Evolutionary conservation across 768 basidiomycete species (phyloP).

Genomic region (Pleurotus salmoneostramineus): DNA sequence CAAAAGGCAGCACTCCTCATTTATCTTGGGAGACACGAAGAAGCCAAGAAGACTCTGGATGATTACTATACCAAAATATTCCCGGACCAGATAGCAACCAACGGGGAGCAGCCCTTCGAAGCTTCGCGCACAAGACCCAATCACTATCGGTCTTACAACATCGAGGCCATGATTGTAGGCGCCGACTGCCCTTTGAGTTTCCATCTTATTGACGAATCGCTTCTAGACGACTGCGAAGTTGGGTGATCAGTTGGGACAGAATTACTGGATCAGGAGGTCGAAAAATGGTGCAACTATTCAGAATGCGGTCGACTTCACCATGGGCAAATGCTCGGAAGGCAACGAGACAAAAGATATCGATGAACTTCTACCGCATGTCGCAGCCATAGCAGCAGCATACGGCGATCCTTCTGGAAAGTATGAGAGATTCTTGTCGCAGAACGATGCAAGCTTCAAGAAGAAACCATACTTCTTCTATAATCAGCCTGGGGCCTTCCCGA

Average conservation of each 20-base stretch:
- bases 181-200: neutral
- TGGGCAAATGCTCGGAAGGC: slow-evolving; percentile 34
- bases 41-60: slow-evolving; percentile 33
- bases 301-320: slow-evolving; percentile 44
- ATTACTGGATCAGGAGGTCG: slow-evolving; percentile 44
- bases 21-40: slow-evolving; percentile 32
- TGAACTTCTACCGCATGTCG: slow-evolving; percentile 46
- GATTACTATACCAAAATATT: slow-evolving; percentile 39
- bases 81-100: slow-evolving; percentile 42
- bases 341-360: slow-evolving; percentile 24
- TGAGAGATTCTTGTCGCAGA: slow-evolving; percentile 33
- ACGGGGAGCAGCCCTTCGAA: slow-evolving; percentile 58
- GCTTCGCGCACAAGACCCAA: slow-evolving; percentile 48
- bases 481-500: slow-evolving; percentile 35
- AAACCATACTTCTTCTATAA: slow-evolving; percentile 46
- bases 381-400: slow-evolving; percentile 46
- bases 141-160: slow-evolving; percentile 57
- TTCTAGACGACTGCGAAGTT: slow-evolving; percentile 48
- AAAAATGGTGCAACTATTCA: slow-evolving; percentile 50
- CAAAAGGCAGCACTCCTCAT: slow-evolving; percentile 41
- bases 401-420: slow-evolving; percentile 53
- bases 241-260: slow-evolving; percentile 43
- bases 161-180: slow-evolving; percentile 52
- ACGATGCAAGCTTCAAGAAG: slow-evolving; percentile 24
- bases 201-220: neutral